A percentile compares a stretch with the other conserved stretches of the same genome.
Conservation (phyloP, 2,329 filamentous ascomycete genomes). For the Huntiella decipiens region DNA sequence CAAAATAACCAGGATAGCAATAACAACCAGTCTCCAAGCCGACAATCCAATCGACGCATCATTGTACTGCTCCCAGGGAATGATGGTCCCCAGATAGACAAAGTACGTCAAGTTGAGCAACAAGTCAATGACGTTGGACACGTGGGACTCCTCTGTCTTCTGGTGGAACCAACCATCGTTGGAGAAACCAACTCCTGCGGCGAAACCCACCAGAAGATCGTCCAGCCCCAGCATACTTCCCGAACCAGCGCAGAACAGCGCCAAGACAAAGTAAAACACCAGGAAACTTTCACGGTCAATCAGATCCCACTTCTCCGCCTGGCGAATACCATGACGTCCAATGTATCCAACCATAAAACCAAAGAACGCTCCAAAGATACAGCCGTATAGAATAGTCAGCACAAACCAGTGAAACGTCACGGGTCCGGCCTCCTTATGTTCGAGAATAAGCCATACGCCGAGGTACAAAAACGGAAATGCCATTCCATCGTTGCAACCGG, state of each 20-base stretch:
- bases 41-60: slow-evolving; percentile 49
- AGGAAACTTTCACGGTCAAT: slow-evolving; percentile 95
- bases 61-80: slow-evolving; percentile 90
- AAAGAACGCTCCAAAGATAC: slow-evolving; percentile 76
- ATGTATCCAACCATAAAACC: slow-evolving; percentile 78
- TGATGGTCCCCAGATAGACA: slow-evolving; percentile 91
- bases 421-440: slow-evolving; percentile 45
- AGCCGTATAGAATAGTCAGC: slow-evolving; percentile 83
- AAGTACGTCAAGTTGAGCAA: slow-evolving; percentile 95
- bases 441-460: slow-evolving; percentile 73
- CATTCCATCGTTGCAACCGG: slow-evolving; percentile 98
- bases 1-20: slow-evolving; percentile 82
- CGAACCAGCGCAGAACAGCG: slow-evolving; percentile 86
- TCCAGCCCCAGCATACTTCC: slow-evolving; percentile 83
- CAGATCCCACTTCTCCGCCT: slow-evolving; percentile 62
- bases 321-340: slow-evolving; percentile 77
- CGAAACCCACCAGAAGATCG: slow-evolving; percentile 84
- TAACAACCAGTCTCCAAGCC: slow-evolving; percentile 82
- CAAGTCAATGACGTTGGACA: slow-evolving; percentile 97
- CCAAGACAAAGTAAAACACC: slow-evolving; percentile 95
- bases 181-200: slow-evolving; percentile 93
- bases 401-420: slow-evolving; percentile 78
- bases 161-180: slow-evolving; percentile 98
- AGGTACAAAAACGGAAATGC: slow-evolving; percentile 96
- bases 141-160: slow-evolving; percentile 95